Conservation (phyloP, 2,329 filamentous ascomycete genomes). For the Fragosphaeria purpurea region DNA sequence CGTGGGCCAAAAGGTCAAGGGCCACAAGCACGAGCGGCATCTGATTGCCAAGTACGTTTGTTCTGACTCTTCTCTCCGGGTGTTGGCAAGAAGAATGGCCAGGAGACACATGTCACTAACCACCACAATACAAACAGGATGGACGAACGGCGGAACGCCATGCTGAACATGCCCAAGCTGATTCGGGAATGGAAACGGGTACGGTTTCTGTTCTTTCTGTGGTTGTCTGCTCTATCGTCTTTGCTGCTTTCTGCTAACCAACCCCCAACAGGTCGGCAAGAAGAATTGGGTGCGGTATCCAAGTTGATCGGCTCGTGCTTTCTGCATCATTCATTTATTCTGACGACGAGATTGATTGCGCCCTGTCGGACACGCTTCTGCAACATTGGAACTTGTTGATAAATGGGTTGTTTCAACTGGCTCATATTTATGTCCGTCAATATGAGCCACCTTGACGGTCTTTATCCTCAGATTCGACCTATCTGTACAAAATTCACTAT, state of each 20-base stretch:
- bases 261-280: constrained; percentile 37
- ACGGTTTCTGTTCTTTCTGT: constrained; percentile 28
- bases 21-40: constrained; percentile 83
- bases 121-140: constrained; percentile 39
- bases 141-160: constrained; percentile 81
- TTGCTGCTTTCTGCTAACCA: constrained; percentile 22
- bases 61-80: constrained; percentile 1
- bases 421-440: too few species aligned
- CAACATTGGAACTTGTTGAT: too few species aligned
- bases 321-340: too few species aligned
- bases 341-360: too few species aligned
- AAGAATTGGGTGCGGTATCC: constrained; percentile 48
- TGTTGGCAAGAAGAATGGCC: too few species aligned
- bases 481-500: too few species aligned
- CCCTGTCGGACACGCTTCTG: too few species aligned
- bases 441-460: too few species aligned
- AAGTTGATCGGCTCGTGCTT: constrained; percentile 29
- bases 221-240: background rate
- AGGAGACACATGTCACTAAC: too few species aligned
- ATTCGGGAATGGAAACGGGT: constrained; percentile 91
- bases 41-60: constrained; percentile 59
- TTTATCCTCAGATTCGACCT: too few species aligned
- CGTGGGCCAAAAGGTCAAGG: constrained; percentile 88
- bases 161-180: constrained; percentile 89
- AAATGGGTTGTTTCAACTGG: too few species aligned